A percentile compares a stretch with the other conserved stretches of the same genome.
phyloP scores from a whole-genome alignment of 306 rosid genomes.

The Oxytropis ochrocephala region DNA sequence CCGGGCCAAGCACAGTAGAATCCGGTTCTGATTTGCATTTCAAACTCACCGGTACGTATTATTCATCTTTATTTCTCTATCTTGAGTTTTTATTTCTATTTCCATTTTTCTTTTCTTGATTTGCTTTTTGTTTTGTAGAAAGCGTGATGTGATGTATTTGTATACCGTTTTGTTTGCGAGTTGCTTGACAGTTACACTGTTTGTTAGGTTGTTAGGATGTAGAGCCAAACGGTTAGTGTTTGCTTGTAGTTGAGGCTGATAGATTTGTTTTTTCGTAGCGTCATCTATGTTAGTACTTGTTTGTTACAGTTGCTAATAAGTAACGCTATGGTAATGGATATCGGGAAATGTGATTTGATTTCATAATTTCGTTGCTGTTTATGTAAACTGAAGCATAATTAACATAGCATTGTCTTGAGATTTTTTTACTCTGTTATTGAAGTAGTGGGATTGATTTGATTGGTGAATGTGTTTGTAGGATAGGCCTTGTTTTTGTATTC shows the following conservation, averaged over 20 bases:
- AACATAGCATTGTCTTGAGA: background rate
- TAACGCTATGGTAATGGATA: background rate
- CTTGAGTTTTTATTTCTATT: background rate
- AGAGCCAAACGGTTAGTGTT: background rate
- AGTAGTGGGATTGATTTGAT: background rate
- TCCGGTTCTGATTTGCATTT: constrained; percentile 40
- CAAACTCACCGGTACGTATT: constrained; percentile 21
- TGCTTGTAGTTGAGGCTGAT: background rate
- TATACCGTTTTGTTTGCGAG: background rate
- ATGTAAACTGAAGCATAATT: background rate
- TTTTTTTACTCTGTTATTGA: background rate
- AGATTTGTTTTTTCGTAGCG: background rate
- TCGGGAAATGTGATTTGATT: background rate
- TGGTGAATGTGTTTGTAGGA: background rate
- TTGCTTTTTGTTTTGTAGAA: background rate
- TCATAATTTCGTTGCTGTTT: background rate
- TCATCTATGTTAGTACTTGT: background rate
- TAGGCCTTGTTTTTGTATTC: background rate
- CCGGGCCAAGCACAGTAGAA: constrained; percentile 80
- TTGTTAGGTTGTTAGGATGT: background rate
- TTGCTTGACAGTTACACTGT: background rate
- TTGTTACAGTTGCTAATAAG: background rate
- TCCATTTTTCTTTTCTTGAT: background rate
- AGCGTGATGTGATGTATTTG: background rate
- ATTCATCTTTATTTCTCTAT: background rate